Conservation (phyloP, 2,329 filamentous ascomycete genomes). For the Fusarium incarnatum region DNA sequence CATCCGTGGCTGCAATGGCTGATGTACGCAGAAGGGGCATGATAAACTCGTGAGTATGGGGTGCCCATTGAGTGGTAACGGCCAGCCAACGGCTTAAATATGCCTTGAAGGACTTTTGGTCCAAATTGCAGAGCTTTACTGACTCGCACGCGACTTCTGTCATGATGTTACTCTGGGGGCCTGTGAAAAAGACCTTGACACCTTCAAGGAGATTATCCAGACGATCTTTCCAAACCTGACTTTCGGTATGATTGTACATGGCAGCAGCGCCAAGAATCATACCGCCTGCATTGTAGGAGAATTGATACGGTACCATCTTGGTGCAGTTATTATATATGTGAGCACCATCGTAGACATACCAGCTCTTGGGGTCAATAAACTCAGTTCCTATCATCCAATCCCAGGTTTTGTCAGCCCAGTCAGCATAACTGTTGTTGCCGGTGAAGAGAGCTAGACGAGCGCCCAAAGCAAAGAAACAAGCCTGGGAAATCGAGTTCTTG, state of each 20-base stretch:
- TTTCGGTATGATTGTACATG: constrained; percentile 72
- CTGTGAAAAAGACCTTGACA: constrained; percentile 66
- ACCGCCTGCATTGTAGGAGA: constrained; percentile 75
- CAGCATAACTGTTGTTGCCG: constrained; percentile 78
- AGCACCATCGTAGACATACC: constrained; percentile 72
- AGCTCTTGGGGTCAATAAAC: constrained; percentile 67
- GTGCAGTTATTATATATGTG: constrained; percentile 69
- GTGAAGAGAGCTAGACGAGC: constrained; percentile 82
- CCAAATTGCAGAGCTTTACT: constrained; percentile 69
- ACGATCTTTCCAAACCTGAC: constrained; percentile 67
- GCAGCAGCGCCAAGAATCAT: constrained; percentile 75
- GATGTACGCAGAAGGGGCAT: constrained; percentile 66
- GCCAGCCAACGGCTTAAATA: constrained; percentile 72
- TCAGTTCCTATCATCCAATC: constrained; percentile 71
- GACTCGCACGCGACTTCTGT: constrained; percentile 74
- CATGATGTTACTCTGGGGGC: constrained; percentile 67
- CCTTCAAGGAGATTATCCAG: constrained; percentile 67
- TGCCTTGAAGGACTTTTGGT: constrained; percentile 73
- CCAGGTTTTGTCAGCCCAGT: constrained; percentile 81
- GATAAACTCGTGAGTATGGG: constrained; percentile 65
- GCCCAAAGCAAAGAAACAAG: constrained; percentile 71
- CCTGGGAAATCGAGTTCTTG: constrained; percentile 75
- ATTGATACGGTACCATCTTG: constrained; percentile 70
- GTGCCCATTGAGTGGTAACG: constrained; percentile 71
- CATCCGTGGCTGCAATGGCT: constrained; percentile 66